Evolutionary conservation across 225 moss, liverwort and hornwort species (phyloP).

Genomic region (Antitrichia curtipendula): DNA sequence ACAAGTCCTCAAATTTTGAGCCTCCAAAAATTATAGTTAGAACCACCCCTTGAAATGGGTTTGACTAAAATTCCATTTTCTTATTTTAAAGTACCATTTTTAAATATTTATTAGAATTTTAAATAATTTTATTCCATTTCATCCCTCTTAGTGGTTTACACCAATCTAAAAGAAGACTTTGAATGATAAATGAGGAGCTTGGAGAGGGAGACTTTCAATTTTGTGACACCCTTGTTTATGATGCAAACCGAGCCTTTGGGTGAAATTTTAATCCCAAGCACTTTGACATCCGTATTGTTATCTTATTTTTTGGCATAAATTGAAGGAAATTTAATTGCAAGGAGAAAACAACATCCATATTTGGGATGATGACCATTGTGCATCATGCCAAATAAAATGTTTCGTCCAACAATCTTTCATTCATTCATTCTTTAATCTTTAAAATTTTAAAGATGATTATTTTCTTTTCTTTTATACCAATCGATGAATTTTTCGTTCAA

Average conservation of each 20-base stretch:
- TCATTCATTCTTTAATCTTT: background rate
- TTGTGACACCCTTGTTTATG: accelerated
- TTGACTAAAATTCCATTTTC: accelerated
- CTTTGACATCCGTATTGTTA: background rate
- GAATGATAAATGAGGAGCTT: accelerated
- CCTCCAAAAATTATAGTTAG: accelerated
- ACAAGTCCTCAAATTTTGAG: background rate
- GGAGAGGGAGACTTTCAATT: background rate
- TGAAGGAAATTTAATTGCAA: background rate
- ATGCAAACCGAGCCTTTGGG: accelerated
- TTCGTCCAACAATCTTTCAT: background rate
- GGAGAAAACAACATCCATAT: background rate
- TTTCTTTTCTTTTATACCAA: no score
- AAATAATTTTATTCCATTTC: background rate
- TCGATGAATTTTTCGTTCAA: background rate
- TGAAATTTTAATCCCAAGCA: accelerated
- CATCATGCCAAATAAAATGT: background rate
- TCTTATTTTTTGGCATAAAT: background rate
- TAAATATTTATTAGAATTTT: no score
- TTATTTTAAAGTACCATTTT: background rate
- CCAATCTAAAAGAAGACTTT: background rate
- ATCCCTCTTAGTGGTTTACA: accelerated
- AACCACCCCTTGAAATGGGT: accelerated
- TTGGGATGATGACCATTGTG: background rate
- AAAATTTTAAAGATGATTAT: background rate